Evolutionary conservation across 352 stramenopile species (phyloP).

Genomic region (Globisporangium nodosum): DNA sequence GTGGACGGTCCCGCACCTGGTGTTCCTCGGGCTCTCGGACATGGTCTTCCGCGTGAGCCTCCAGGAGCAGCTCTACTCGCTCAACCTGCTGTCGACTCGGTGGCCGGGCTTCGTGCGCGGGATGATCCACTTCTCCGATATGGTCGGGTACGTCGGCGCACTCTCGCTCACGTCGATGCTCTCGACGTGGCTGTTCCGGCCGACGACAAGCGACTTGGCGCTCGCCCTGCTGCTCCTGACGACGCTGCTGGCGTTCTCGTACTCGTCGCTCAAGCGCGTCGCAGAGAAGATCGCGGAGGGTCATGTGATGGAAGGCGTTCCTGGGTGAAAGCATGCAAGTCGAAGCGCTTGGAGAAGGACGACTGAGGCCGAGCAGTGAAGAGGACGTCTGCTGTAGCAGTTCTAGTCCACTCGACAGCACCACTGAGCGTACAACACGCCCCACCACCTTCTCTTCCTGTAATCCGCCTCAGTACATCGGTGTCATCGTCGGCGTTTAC

Average conservation of each 20-base stretch:
- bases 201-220: constrained; percentile 48
- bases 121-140: constrained; percentile 43
- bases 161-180: constrained; percentile 45
- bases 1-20: constrained; percentile 50
- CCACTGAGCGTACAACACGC: background rate
- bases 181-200: constrained; percentile 54
- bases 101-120: constrained; percentile 47
- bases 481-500: constrained; percentile 1
- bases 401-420: too few species aligned
- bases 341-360: background rate
- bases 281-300: constrained; percentile 16
- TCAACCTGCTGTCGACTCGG: constrained; percentile 20
- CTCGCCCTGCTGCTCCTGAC: constrained; percentile 61
- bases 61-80: constrained; percentile 42
- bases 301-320: background rate
- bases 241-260: constrained; percentile 45
- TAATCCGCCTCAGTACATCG: constrained; percentile 1
- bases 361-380: background rate
- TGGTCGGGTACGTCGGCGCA: constrained; percentile 44
- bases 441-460: background rate
- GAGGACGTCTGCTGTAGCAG: too few species aligned
- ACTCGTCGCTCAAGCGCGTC: constrained; percentile 35
- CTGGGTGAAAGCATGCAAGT: background rate
- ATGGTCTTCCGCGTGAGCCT: constrained; percentile 59
- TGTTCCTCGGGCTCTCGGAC: constrained; percentile 49